Conservation (phyloP, 1,284 basidiomycete species). For the Chalciporus sp. region DNA sequence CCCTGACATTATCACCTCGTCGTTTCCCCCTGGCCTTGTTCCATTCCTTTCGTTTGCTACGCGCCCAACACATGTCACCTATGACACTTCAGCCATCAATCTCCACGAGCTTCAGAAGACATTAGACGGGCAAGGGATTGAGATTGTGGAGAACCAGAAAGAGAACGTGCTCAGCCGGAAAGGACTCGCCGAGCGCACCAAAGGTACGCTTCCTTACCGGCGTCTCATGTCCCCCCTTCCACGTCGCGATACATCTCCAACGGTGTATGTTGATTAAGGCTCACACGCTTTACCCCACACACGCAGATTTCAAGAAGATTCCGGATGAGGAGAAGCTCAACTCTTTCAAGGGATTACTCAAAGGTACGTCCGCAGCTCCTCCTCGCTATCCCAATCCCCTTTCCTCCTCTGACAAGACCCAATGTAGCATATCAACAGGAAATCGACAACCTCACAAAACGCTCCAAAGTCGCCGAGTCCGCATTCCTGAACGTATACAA, state of each 20-base stretch:
- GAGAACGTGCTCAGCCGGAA: conserved; percentile 94
- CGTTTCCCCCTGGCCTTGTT: not conserved
- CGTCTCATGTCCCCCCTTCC: not conserved
- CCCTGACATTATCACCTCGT: not conserved
- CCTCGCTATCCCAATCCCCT: not conserved
- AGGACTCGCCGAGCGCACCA: conserved; percentile 89
- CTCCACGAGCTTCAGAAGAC: conserved; percentile 90
- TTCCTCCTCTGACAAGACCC: not conserved
- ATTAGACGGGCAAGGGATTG: conserved; percentile 86
- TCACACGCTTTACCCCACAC: not conserved
- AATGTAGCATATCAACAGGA: conserved; percentile 88
- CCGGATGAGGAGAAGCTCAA: conserved; percentile 83
- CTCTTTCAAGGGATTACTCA: conserved; percentile 86
- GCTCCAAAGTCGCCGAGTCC: conserved; percentile 89
- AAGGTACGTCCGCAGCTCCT: conserved; percentile 50
- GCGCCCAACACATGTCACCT: not conserved
- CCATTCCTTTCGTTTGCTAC: not conserved
- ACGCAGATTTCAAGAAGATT: conserved; percentile 89
- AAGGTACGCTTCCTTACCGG: conserved; percentile 58
- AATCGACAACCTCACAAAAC: conserved; percentile 92
- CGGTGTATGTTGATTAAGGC: not conserved
- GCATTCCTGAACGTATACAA: conserved; percentile 95
- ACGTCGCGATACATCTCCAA: too few species aligned
- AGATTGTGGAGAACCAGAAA: conserved; percentile 97
- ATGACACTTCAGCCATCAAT: conserved; percentile 52